Conservation (phyloP, 139 green algal species). For the Chlorella vulgaris region DNA sequence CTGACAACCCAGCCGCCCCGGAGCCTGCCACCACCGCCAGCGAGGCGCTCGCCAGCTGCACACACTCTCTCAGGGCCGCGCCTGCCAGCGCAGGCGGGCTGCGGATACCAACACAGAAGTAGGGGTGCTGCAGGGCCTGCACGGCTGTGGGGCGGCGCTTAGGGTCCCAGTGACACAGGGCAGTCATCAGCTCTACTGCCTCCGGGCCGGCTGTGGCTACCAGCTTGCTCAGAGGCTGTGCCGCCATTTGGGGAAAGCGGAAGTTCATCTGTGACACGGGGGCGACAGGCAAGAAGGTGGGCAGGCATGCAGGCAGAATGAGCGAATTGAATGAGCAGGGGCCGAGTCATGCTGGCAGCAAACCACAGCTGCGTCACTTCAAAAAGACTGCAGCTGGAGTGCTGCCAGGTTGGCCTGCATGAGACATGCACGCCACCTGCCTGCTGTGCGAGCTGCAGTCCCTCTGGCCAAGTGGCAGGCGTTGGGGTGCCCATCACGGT, state of each 20-base stretch:
- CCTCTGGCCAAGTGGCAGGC: constrained; percentile 82
- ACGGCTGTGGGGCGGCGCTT: constrained; percentile 80
- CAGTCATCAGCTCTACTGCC: constrained; percentile 87
- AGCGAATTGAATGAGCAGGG: no score
- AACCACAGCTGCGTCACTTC: no score
- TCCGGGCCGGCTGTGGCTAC: constrained; percentile 80
- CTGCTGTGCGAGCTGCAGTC: constrained; percentile 77
- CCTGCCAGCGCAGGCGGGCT: not conserved
- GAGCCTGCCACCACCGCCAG: not conserved
- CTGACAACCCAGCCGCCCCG: not conserved
- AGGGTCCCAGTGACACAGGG: constrained; percentile 86
- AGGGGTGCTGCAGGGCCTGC: constrained; percentile 86
- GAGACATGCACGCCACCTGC: constrained; percentile 48
- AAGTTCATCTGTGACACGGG: constrained; percentile 30
- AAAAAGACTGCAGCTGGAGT: no score
- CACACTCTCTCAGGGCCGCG: not conserved
- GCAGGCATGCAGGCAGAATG: not conserved
- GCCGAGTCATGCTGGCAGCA: no score
- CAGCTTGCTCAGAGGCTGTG: constrained; percentile 71
- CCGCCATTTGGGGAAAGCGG: constrained; percentile 68
- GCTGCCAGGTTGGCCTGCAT: no score
- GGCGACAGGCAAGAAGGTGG: not conserved
- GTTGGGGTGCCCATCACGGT: constrained; percentile 88
- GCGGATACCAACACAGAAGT: constrained; percentile 68
- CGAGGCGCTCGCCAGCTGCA: not conserved